Evolutionary conservation across 2,329 filamentous ascomycete genomes (phyloP), one percentile per base, ranked within the genome.

Genomic region (Aspergillus eucalypticola): DNA sequence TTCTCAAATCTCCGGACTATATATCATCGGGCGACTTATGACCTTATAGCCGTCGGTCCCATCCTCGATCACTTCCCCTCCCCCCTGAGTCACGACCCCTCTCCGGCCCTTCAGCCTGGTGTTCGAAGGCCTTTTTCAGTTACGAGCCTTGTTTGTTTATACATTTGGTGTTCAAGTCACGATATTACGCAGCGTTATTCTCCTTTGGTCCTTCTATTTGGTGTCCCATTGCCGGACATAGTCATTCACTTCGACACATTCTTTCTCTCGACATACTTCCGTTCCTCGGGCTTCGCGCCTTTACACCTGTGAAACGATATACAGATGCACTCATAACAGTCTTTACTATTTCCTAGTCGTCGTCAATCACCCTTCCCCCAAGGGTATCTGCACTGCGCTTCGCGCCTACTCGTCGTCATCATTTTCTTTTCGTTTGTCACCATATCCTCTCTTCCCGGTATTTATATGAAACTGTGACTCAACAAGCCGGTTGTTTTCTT

Each of bases 241-340:
- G 57, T 56, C 61, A 58, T 62, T 68, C 65, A 56, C 66, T 64
- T 64, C 60, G 60, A 66, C 62, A 67, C 66, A 48, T 60, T 67
- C 62, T 67, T 64, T 68, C 56, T 56, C 51, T 61, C 58, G 54
- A 61, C 59, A 55, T 60, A 60, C 57, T 61, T 64, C 56, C 59
- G 35, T 64, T 63, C 54, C 61, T 55, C 58, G 39, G 65, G 65
- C 64, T 54, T 38, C 58, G 50, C 53, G 64, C 64, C 54, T 59
- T 56, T 60, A 61, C 61, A 67, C 65, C 5, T 65, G 60, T 65
- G 64, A 68, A 70, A 75, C 71, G 69, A 76, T 66, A 73, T 71
- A 71, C 73, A 67, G 72, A 76, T 76, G 74, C 73, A 70, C 69
- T 69, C 66, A 76, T 76, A 76, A 76, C 75, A 72, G 72, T 76